These are phyloP conservation scores for Umbilicus rupestris DNA, from an alignment of 164 flowering plant genomes.

Conservation along the genomic window DNA sequence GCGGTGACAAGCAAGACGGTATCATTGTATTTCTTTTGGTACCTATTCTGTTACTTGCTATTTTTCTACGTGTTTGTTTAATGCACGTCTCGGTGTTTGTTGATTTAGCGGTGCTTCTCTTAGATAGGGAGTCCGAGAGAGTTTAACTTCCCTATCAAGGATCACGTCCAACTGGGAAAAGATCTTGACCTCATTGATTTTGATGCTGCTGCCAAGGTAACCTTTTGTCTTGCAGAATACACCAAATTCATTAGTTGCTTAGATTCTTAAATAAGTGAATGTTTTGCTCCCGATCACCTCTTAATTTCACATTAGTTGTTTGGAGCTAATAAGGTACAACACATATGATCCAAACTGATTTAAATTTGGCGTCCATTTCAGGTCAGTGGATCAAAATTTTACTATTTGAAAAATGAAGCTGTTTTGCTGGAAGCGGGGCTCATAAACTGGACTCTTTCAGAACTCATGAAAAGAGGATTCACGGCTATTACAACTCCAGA, in stretches of 20 bases:
- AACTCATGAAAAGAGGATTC: conserved; percentile 77
- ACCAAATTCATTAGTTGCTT: background rate
- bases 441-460: conserved; percentile 80
- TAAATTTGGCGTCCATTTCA: conserved; percentile 12
- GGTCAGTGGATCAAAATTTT: conserved; percentile 97
- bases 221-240: conserved; percentile 7
- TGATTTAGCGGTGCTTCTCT: conserved; percentile 8
- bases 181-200: conserved; percentile 85
- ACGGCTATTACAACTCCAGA: conserved; percentile 81
- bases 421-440: conserved; percentile 87
- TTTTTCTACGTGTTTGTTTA: background rate
- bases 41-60: conserved; percentile 4
- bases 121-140: conserved; percentile 63
- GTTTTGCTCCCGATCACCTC: too few species aligned
- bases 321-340: background rate
- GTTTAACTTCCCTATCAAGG: conserved; percentile 68
- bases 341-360: background rate
- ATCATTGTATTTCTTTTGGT: background rate
- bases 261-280: too few species aligned
- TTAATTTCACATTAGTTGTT: too few species aligned
- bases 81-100: background rate
- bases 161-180: conserved; percentile 87
- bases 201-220: conserved; percentile 93
- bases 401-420: conserved; percentile 92
- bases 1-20: conserved; percentile 63